Percentiles rank a stretch among this genome's conserved stretches.
phyloP scores from a whole-genome alignment of 768 basidiomycete species.

The Royoungia palumana region DNA sequence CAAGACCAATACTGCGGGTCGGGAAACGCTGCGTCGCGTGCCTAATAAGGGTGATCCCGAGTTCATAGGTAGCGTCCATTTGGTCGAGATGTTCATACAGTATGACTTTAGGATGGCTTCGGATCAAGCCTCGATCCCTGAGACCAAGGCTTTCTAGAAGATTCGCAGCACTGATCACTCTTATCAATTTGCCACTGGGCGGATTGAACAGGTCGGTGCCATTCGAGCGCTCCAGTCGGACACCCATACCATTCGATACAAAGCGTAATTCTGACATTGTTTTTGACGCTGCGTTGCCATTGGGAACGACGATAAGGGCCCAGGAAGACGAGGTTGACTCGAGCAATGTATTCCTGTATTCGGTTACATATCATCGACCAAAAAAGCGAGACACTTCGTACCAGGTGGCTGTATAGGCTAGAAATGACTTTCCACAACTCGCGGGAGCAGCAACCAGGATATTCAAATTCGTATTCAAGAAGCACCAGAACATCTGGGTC shows the following conservation, averaged over 20 bases:
- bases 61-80: conserved; percentile 77
- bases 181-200: conserved; percentile 45
- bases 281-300: conserved; percentile 53
- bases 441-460: conserved; percentile 75
- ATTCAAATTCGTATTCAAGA: conserved; percentile 64
- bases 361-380: conserved; percentile 11
- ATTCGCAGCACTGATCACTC: conserved; percentile 52
- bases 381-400: conserved; percentile 36
- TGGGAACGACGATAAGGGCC: conserved; percentile 63
- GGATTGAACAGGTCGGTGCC: conserved; percentile 32
- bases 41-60: conserved; percentile 70
- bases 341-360: conserved; percentile 52
- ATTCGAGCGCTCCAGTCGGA: conserved; percentile 37
- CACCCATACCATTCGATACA: conserved; percentile 35
- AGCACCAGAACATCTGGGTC: conserved; percentile 84
- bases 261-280: conserved; percentile 50
- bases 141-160: conserved; percentile 45
- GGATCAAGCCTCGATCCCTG: conserved; percentile 22
- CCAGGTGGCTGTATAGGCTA: conserved; percentile 73
- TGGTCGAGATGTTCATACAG: conserved; percentile 85
- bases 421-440: conserved; percentile 74
- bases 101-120: conserved; percentile 55
- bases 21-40: conserved; percentile 57
- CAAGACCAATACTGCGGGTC: conserved; percentile 74
- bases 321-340: conserved; percentile 44